Conservation (phyloP, 2,329 filamentous ascomycete species). For the Talaromyces piceae region DNA sequence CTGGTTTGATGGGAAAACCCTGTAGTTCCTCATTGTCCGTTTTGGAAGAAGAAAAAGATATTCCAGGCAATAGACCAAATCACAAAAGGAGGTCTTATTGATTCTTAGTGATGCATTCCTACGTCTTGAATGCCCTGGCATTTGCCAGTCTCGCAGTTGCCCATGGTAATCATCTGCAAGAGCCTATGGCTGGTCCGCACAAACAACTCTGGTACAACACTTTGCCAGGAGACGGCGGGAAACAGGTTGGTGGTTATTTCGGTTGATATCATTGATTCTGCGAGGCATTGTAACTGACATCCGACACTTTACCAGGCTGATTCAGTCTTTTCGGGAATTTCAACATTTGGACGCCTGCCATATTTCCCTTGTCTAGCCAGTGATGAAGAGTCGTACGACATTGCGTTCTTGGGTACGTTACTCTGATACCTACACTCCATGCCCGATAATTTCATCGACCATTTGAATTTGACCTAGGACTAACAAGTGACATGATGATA, state of each 20-base stretch:
- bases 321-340: conserved; percentile 81
- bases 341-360: conserved; percentile 71
- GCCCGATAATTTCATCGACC: neutral
- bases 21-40: too few species aligned
- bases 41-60: too few species aligned
- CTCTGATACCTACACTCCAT: neutral
- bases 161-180: conserved; percentile 54
- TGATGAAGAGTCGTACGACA: conserved; percentile 66
- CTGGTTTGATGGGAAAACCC: too few species aligned
- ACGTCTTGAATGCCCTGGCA: conserved; percentile 7
- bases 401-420: conserved; percentile 67
- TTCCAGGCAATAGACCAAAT: too few species aligned
- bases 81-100: too few species aligned
- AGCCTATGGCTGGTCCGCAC: conserved; percentile 59
- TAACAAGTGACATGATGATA: conserved; percentile 21
- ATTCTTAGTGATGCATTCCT: neutral
- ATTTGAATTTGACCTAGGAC: neutral
- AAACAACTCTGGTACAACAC: conserved; percentile 75
- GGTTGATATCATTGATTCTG: neutral
- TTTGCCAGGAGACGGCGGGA: conserved; percentile 75
- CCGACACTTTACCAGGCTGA: conserved; percentile 54
- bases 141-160: conserved; percentile 44
- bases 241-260: conserved; percentile 50
- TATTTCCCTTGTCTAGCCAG: conserved; percentile 71
- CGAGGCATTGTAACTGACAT: conserved; percentile 2